Conservation (phyloP, 805 yeast genomes). For the Candida ulmi region DNA sequence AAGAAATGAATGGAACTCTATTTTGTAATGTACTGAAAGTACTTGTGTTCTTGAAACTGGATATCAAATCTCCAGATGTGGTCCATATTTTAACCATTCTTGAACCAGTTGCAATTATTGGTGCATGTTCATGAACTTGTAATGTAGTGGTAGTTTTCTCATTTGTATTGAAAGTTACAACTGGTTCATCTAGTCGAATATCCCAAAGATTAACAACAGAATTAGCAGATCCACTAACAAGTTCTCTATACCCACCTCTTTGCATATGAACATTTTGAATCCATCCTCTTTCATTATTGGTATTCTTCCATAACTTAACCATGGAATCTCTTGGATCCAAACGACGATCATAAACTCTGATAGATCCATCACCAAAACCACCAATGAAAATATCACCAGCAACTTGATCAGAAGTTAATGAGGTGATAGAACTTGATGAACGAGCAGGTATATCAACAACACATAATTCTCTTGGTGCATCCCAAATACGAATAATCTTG, state of each 20-base stretch:
- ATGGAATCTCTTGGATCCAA: constrained; percentile 78
- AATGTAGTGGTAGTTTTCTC: constrained; percentile 50
- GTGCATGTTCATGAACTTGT: constrained; percentile 94
- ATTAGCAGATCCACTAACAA: constrained; percentile 76
- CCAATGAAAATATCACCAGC: constrained; percentile 87
- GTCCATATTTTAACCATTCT: constrained; percentile 78
- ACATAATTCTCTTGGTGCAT: constrained; percentile 89
- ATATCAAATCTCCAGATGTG: constrained; percentile 70
- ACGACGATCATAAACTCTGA: constrained; percentile 88
- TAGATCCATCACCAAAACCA: constrained; percentile 87
- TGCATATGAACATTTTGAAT: constrained; percentile 88
- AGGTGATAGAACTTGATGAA: constrained; percentile 81
- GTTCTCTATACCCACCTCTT: constrained; percentile 90
- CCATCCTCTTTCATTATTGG: constrained; percentile 39
- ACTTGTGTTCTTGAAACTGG: constrained; percentile 47
- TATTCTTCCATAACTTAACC: constrained; percentile 75
- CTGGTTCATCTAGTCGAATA: constrained; percentile 68
- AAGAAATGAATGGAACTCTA: constrained; percentile 46
- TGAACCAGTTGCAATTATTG: constrained; percentile 84
- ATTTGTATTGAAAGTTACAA: constrained; percentile 56
- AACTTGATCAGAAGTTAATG: constrained; percentile 91
- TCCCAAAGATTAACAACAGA: constrained; percentile 91
- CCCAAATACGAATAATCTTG: constrained; percentile 89
- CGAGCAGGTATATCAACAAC: constrained; percentile 86
- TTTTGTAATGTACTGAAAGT: constrained; percentile 25